Base-by-base conservation (phyloP, 805 yeast species). In the Suhomyces xylopsoci region DNA sequence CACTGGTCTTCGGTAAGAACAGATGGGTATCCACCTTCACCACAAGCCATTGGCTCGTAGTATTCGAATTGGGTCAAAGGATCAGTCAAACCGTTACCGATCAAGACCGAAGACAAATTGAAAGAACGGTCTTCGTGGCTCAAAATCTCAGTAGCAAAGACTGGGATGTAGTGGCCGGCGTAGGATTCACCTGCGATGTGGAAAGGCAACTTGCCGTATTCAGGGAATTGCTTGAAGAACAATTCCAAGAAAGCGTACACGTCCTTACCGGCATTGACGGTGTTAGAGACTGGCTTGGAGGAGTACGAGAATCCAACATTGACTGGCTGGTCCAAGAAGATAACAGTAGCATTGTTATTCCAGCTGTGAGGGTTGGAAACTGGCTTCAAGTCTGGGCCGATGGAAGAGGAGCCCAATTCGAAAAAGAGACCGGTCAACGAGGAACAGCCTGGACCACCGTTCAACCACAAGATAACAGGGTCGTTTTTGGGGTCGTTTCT, bases 361-460 rank as follows among this genome's bases (percentile, higher is more conserved):
- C 98, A 93, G 1, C 97, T 86, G 71, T 82, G 76, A 19, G 94
- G 93, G 71, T 93, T 93, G 68, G 71, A 76, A 28, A 81, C 79
- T n/a, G 96, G 91, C 61, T 83, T 81, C 59, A 87, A 69, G 51
- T 86, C 81, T 42, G 81, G 69, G 55, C 81, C 84, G 54, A 93
- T 83, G 12, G 85, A 78, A 0, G 96, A 81, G 5, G 97, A 96
- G 24, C 98, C 98, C 64, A 91, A 79, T 69, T 93, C 98, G 64
- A 92, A 90, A 62, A 93, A 83, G 53, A 92, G 75, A 7, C 97
- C 97, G 32, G 96, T 89, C 65, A 90, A 73, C 1, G 97, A 89
- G 0, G 97, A 89, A 67, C 97, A 92, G 10, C 97, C 97, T 36
- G 97, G 97, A 5, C 97, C 97, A 58, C 97, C 97, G 66, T 92